Evolutionary conservation across 2,329 filamentous ascomycete species (phyloP), one percentile per base, ranked within the genome.

Genomic region (Diplodia sapinea): DNA sequence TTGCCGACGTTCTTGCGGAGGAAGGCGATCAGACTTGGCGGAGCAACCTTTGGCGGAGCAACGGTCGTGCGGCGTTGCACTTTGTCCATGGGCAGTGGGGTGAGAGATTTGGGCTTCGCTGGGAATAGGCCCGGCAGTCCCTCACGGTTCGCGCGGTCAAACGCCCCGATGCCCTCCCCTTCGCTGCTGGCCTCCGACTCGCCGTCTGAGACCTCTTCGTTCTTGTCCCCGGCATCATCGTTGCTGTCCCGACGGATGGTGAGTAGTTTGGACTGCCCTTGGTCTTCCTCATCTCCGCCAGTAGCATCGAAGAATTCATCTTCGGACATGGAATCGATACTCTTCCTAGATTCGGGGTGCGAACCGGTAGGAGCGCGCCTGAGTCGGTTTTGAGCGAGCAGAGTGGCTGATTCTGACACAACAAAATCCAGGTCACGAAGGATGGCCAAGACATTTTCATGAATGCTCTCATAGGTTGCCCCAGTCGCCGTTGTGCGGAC

Each of bases 1-100:
- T 99, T 99, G 75, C 95, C 95, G 11, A 98, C 95, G 73, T 99
- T 99, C 79, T 98, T 99, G 72, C 95, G 89, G 38, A 98, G 85
- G 77, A 98, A 97, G 0, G 92, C 92, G 71, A 99, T 97, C 65
- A 99, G 83, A 77, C 93, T 97, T 0, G 95, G 95, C 0, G 95
- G 95, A 68, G 89, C 83, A 15, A 93, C 88, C 33, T 89, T 93
- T 7, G 94, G 88, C 1, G 91, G 84, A 3, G 89, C 85, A 17
- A 99, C 88, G 0, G 87, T 89, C 7, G 81, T 84, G 68, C 95
- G 88, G 40, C 95, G 88, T 49, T 84, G 79, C 2, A 96, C 84
- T 36, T 88, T 84, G 5, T 86, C 84, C 33, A 96, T 82, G 1
- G 95, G 94, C 17, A 98, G 82, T 3, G 95, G 95, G 12, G 83